A percentile compares a stretch with the other conserved stretches of the same genome.
Conservation (phyloP, 78 protist genomes). For the Dictyostelium citrinum region DNA sequence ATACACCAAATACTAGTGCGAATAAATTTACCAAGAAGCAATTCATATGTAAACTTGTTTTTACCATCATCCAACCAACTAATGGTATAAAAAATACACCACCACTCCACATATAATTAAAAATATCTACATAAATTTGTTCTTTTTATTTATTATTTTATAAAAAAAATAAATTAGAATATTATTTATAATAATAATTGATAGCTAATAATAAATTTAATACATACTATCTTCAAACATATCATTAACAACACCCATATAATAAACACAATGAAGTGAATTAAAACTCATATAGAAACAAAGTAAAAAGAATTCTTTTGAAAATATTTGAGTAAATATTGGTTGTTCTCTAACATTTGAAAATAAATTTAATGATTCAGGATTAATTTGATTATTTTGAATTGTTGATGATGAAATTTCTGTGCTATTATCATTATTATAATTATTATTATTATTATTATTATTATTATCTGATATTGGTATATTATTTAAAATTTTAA, state of each 20-base stretch:
- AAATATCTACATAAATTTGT: conserved; percentile 18
- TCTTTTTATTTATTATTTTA: neutral
- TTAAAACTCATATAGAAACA: conserved; percentile 42
- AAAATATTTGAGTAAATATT: neutral
- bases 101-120: conserved; percentile 56
- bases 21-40: conserved; percentile 16
- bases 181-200: neutral
- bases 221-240: conserved; percentile 17
- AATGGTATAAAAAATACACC: conserved; percentile 50
- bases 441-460: neutral
- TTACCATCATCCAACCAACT: conserved; percentile 26
- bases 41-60: conserved; percentile 4
- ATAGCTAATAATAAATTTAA: neutral
- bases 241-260: conserved; percentile 42
- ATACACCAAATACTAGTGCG: conserved; percentile 41
- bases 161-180: neutral
- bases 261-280: conserved; percentile 39
- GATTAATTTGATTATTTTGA: neutral
- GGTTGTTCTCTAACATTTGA: conserved; percentile 21
- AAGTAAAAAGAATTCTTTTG: conserved; percentile 27
- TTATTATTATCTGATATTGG: neutral
- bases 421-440: neutral
- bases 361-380: neutral
- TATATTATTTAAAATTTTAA: neutral
- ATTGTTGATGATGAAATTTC: neutral